These are phyloP conservation scores for Leucogyrophana mollusca DNA, from an alignment of 768 basidiomycete genomes.

Conservation along the genomic window DNA sequence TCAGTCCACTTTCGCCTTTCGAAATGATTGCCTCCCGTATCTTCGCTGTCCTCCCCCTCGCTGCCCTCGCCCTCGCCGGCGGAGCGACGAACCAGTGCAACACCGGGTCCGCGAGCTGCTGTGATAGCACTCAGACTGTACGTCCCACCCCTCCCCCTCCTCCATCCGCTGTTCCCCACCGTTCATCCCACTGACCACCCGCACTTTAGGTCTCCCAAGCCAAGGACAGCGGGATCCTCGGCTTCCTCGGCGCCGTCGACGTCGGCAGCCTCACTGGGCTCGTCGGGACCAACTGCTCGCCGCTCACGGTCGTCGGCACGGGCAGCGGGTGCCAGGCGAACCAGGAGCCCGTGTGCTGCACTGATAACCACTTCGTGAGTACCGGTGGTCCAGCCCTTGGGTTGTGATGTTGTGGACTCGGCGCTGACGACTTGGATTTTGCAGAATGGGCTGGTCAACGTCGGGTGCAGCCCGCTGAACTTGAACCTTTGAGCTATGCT, in stretches of 20 bases:
- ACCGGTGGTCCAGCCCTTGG: too few relatives aligned
- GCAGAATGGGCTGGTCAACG: constrained; percentile 24
- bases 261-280: constrained; percentile 2
- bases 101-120: constrained; percentile 18
- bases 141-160: too few relatives aligned
- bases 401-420: background rate
- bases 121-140: constrained; percentile 17
- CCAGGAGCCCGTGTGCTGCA: constrained; percentile 22
- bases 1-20: too few relatives aligned
- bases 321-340: constrained; percentile 18
- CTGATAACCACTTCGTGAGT: background rate
- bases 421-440: background rate
- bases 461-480: constrained; percentile 20
- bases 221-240: background rate
- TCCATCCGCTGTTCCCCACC: background rate
- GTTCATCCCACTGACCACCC: background rate
- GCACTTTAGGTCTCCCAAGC: constrained; percentile 7
- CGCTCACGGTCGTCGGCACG: constrained; percentile 14
- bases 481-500: too few relatives aligned
- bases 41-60: constrained; percentile 16
- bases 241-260: constrained; percentile 7
- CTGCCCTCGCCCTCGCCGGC: constrained; percentile 14
- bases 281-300: constrained; percentile 17
- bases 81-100: constrained; percentile 24
- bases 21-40: background rate